Evolutionary conservation across 2,329 filamentous ascomycete species (phyloP).

Genomic region (Claviceps pusilla): DNA sequence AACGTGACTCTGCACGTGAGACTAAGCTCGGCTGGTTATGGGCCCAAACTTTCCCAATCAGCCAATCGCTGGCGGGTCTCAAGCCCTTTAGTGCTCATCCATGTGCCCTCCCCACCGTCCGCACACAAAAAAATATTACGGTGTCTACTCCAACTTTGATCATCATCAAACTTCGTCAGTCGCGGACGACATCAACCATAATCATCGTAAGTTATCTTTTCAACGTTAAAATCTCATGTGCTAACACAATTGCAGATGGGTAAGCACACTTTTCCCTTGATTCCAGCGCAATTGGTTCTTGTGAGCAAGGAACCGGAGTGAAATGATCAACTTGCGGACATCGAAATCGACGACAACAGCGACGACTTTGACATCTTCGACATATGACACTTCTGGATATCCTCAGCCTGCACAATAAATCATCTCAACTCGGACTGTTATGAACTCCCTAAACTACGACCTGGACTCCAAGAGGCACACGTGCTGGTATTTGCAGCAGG

Average conservation of each 20-base stretch:
- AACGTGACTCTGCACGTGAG: slow-evolving; percentile 6
- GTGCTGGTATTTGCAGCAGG: background rate
- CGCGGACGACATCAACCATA: slow-evolving; percentile 30
- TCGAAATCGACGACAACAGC: background rate
- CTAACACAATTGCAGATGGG: slow-evolving; percentile 41
- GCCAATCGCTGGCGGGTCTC: slow-evolving; percentile 21
- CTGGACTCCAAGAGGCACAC: background rate
- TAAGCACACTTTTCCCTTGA: slow-evolving; percentile 29
- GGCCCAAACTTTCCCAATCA: background rate
- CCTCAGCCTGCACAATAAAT: background rate
- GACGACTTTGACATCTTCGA: background rate
- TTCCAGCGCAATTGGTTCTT: background rate
- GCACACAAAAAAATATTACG: slow-evolving; percentile 29
- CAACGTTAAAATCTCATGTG: slow-evolving; percentile 20
- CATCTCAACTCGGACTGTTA: background rate
- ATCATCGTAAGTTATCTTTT: slow-evolving; percentile 31
- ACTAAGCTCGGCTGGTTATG: background rate
- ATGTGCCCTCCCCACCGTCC: slow-evolving; percentile 25
- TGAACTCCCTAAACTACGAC: background rate
- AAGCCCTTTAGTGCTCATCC: slow-evolving; percentile 22
- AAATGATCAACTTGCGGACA: background rate
- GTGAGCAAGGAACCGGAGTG: background rate
- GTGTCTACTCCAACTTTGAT: slow-evolving; percentile 22
- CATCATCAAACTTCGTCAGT: slow-evolving; percentile 26
- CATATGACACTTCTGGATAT: background rate